These are phyloP conservation scores for Tetrahymena borealis DNA, from an alignment of 73 alveolate species.

Conservation along the genomic window DNA sequence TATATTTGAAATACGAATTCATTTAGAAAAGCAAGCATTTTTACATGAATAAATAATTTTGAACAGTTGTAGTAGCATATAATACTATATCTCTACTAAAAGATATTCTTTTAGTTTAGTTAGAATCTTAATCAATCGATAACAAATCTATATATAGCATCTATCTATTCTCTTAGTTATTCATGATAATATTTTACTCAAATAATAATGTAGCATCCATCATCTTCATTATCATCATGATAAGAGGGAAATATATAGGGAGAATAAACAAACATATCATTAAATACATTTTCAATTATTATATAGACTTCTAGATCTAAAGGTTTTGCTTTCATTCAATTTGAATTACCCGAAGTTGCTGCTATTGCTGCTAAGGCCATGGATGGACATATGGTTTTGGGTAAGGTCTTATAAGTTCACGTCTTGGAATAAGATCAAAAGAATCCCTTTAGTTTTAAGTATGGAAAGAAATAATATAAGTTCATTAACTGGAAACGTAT, in stretches of 20 bases:
- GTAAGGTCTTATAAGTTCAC: conserved; percentile 73
- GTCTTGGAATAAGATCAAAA: conserved; percentile 69
- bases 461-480: conserved; percentile 68
- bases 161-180: too few relatives aligned
- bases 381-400: conserved; percentile 82
- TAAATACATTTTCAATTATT: background rate
- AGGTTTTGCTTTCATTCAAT: conserved; percentile 95
- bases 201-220: too few relatives aligned
- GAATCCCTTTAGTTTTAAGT: conserved; percentile 78
- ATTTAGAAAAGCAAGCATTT: too few relatives aligned
- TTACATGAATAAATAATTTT: too few relatives aligned
- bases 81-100: too few relatives aligned
- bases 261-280: background rate
- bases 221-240: background rate
- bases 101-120: too few relatives aligned
- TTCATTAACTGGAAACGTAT: conserved; percentile 42
- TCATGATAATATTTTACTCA: too few relatives aligned
- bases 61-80: too few relatives aligned
- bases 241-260: background rate
- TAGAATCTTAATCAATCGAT: too few relatives aligned
- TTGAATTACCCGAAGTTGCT: conserved; percentile 82
- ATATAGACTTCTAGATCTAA: conserved; percentile 79
- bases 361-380: conserved; percentile 88
- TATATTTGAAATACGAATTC: too few relatives aligned
- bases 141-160: too few relatives aligned